Percentiles rank a stretch among this genome's conserved stretches.
Conservation (phyloP, 2,329 filamentous ascomycete species). For the Phyllosticta capitalensis region DNA sequence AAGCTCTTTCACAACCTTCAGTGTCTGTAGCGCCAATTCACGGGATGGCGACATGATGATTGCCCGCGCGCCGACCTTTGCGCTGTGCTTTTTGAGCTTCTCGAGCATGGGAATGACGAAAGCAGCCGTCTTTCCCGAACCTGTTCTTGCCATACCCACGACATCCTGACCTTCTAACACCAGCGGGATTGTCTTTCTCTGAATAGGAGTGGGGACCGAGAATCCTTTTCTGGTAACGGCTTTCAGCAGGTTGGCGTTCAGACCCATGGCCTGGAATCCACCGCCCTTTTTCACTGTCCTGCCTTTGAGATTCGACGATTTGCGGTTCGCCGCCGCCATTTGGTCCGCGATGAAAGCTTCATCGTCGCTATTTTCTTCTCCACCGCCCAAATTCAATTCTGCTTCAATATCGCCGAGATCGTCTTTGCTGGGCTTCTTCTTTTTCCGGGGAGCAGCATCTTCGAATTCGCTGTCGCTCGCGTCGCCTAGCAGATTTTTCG, state of each 20-base stretch:
- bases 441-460: slow-evolving; percentile 21
- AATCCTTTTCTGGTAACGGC: slow-evolving; percentile 92
- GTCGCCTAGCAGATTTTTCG: slow-evolving; percentile 62
- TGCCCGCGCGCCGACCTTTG: slow-evolving; percentile 74
- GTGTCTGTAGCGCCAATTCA: slow-evolving; percentile 86
- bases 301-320: slow-evolving; percentile 70
- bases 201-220: slow-evolving; percentile 91
- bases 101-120: slow-evolving; percentile 99
- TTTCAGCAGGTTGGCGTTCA: slow-evolving; percentile 76
- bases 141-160: slow-evolving; percentile 98
- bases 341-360: slow-evolving; percentile 84
- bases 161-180: slow-evolving; percentile 86
- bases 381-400: slow-evolving; percentile 32
- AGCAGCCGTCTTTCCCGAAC: slow-evolving; percentile 94
- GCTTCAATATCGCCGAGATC: slow-evolving; percentile 21
- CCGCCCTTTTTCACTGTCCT: slow-evolving; percentile 88
- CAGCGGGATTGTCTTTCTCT: slow-evolving; percentile 90
- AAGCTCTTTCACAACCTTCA: slow-evolving; percentile 95
- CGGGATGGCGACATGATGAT: slow-evolving; percentile 86
- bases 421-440: slow-evolving; percentile 3
- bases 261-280: slow-evolving; percentile 89
- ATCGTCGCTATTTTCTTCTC: slow-evolving; percentile 54
- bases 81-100: slow-evolving; percentile 77
- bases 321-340: slow-evolving; percentile 81
- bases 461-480: slow-evolving; percentile 37